Conservation (phyloP, 2,329 filamentous ascomycete genomes). For the Colletotrichum lentis region DNA sequence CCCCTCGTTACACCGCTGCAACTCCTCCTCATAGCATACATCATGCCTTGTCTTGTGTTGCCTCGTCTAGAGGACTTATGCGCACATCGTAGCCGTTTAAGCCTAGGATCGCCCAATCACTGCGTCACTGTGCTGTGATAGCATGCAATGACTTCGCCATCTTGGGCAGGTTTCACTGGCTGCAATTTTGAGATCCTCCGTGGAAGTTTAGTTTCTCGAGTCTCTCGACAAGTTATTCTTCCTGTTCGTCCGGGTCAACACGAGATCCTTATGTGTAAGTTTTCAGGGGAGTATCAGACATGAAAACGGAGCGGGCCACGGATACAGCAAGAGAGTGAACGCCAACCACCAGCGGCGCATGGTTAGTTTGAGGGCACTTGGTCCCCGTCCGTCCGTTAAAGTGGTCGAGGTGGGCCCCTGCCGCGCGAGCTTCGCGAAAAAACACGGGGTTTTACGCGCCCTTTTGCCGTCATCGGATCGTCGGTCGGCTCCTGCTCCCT, state of each 20-base stretch:
- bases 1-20: conserved; percentile 8
- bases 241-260: too few species aligned
- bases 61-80: not conserved
- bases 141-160: not conserved
- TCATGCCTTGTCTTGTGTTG: conserved; percentile 6
- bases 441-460: conserved; percentile 33
- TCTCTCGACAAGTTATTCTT: too few species aligned
- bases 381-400: conserved; percentile 1
- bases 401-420: conserved; percentile 13
- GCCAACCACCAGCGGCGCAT: conserved; percentile 23
- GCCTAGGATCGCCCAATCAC: conserved; percentile 3
- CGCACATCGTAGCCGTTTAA: conserved; percentile 19
- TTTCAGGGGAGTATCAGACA: not conserved
- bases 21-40: conserved; percentile 13
- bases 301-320: not conserved
- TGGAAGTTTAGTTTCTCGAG: too few species aligned
- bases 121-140: conserved; percentile 18
- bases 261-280: not conserved
- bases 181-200: too few species aligned
- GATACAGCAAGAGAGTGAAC: not conserved
- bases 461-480: conserved; percentile 15
- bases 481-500: conserved; percentile 22
- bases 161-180: not conserved
- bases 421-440: conserved; percentile 34
- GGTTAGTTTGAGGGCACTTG: conserved; percentile 30